Conservation (phyloP, 768 basidiomycete species). For the Asterophora lycoperdoides region DNA sequence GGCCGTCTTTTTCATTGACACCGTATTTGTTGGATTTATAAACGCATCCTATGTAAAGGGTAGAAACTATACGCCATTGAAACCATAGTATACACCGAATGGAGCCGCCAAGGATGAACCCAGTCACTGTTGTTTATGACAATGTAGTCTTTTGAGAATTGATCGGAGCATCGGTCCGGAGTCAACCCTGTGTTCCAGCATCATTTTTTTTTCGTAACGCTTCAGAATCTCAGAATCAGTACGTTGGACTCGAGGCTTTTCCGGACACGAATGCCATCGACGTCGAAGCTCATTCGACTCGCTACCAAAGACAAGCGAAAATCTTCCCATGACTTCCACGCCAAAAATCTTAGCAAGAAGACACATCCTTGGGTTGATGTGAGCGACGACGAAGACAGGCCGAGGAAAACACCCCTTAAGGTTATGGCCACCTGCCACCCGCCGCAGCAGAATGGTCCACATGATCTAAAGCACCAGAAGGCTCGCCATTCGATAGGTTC, state of each 20-base stretch:
- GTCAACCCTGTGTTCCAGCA: background rate
- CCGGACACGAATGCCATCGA: constrained; percentile 1
- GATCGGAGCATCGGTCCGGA: constrained; percentile 1
- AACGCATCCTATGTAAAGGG: no score
- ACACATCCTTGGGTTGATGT: constrained; percentile 36
- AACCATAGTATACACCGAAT: no score
- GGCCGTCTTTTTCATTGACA: no score
- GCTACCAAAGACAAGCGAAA: constrained; percentile 7
- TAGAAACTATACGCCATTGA: no score
- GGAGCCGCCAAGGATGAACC: no score
- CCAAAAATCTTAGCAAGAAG: constrained; percentile 7
- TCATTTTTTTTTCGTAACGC: background rate
- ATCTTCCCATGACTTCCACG: background rate
- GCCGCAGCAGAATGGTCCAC: constrained; percentile 16
- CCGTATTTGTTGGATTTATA: no score
- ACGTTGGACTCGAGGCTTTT: background rate
- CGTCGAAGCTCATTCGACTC: constrained; percentile 12
- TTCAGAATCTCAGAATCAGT: background rate
- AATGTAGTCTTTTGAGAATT: no score
- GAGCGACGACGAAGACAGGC: constrained; percentile 34
- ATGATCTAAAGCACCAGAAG: constrained; percentile 29
- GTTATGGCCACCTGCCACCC: constrained; percentile 24
- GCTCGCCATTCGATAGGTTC: constrained; percentile 18
- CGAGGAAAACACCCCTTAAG: constrained; percentile 26
- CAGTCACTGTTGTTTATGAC: no score